phyloP scores from a whole-genome alignment of 176 grass and related monocot species.

The Triticum monococcum region DNA sequence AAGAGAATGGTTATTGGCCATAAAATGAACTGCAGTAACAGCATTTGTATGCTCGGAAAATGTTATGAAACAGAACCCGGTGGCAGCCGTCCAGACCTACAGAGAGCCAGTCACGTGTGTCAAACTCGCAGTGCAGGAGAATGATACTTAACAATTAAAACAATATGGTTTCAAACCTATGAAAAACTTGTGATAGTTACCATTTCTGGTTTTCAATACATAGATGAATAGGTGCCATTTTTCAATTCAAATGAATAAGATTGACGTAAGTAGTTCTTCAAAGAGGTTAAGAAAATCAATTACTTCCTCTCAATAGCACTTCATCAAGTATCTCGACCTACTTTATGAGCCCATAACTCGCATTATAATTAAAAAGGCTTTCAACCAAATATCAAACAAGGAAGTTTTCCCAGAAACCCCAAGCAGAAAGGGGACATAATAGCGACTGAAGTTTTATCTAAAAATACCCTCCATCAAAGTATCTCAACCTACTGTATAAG shows the following conservation, averaged over 20 bases:
- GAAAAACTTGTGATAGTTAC: neutral
- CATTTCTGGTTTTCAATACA: neutral
- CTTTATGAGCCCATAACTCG: neutral
- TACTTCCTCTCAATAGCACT: neutral
- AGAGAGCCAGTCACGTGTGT: conserved; percentile 15
- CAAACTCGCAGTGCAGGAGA: neutral
- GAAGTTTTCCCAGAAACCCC: too few species aligned
- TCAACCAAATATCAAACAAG: too few species aligned
- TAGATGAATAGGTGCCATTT: neutral
- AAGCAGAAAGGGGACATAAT: neutral
- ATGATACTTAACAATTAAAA: neutral
- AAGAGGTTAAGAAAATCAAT: neutral
- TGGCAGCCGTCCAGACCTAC: conserved; percentile 92
- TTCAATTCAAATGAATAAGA: neutral
- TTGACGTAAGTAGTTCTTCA: neutral
- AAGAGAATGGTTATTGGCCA: conserved; percentile 92
- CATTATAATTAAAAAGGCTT: neutral
- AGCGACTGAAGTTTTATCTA: neutral
- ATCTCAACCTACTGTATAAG: neutral
- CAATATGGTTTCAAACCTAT: neutral
- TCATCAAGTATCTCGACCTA: neutral
- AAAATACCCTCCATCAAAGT: too few species aligned
- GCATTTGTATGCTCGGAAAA: conserved; percentile 95
- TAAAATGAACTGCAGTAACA: conserved; percentile 93
- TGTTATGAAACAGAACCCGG: conserved; percentile 95